Percentiles rank a stretch among this genome's conserved stretches.
Evolutionary conservation across 805 yeast genomes (phyloP).

Genomic region (Wickerhamomyces rabaulensis): DNA sequence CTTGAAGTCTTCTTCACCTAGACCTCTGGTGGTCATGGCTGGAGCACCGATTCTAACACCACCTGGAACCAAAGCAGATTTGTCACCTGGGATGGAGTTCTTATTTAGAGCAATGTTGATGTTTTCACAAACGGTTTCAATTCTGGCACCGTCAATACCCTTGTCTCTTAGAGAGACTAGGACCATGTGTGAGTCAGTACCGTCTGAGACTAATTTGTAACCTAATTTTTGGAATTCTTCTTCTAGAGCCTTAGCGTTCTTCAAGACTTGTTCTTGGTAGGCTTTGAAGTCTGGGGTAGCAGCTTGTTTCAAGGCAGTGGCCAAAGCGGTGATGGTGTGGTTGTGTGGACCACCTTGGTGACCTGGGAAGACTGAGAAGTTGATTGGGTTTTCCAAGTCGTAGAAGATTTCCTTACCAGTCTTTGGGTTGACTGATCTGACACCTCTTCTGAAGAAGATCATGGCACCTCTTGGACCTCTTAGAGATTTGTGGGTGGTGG

Average conservation of each 20-base stretch:
- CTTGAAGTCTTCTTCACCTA: constrained; percentile 70
- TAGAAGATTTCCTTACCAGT: constrained; percentile 80
- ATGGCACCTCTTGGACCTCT: constrained; percentile 99
- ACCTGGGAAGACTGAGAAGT: constrained; percentile 97
- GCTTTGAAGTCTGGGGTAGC: constrained; percentile 79
- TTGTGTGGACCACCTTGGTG: constrained; percentile 99
- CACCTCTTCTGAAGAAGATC: constrained; percentile 95
- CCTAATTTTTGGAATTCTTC: constrained; percentile 58
- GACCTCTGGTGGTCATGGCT: constrained; percentile 97
- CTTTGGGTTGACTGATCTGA: constrained; percentile 66
- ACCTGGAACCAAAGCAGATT: constrained; percentile 91
- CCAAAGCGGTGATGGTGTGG: constrained; percentile 94
- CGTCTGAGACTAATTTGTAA: constrained; percentile 76
- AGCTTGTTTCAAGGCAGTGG: constrained; percentile 93
- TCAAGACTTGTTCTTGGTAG: constrained; percentile 79
- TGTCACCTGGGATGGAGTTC: constrained; percentile 95
- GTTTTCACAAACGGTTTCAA: constrained; percentile 83
- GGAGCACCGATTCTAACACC: constrained; percentile 98
- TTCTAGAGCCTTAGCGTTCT: constrained; percentile 78
- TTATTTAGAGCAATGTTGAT: constrained; percentile 93
- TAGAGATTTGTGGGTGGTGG: constrained; percentile 95
- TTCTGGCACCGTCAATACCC: constrained; percentile 90
- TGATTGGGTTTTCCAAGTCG: constrained; percentile 86
- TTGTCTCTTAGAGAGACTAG: constrained; percentile 75
- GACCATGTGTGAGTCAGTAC: constrained; percentile 93